These are phyloP conservation scores for Cladosporium sp. DNA, from an alignment of 2,329 filamentous ascomycete species.

Conservation along the genomic window DNA sequence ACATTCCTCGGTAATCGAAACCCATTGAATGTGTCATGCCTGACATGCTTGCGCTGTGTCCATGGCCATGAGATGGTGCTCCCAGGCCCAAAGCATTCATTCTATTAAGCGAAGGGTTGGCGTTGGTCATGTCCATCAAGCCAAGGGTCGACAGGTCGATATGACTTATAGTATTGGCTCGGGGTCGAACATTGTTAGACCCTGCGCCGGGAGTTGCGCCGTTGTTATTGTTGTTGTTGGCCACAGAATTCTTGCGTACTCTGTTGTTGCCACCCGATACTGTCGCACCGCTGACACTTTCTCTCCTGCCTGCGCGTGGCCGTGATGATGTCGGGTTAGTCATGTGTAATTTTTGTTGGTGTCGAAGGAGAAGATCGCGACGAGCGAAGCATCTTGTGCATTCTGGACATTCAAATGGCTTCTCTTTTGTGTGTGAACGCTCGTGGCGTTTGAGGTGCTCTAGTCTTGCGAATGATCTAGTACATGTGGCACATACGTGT, in stretches of 20 bases:
- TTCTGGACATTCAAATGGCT: slow-evolving; percentile 95
- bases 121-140: slow-evolving; percentile 24
- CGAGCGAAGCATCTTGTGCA: slow-evolving; percentile 93
- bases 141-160: slow-evolving; percentile 73
- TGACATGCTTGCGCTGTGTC: slow-evolving; percentile 9
- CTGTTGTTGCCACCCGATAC: slow-evolving; percentile 60
- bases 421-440: slow-evolving; percentile 97
- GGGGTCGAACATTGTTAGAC: slow-evolving; percentile 66
- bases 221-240: slow-evolving; percentile 50
- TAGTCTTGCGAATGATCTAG: slow-evolving; percentile 85
- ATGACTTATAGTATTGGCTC: slow-evolving; percentile 95
- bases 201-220: slow-evolving; percentile 29
- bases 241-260: slow-evolving; percentile 89
- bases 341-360: slow-evolving; percentile 98
- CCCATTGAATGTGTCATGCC: slow-evolving; percentile 32
- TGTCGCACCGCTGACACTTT: slow-evolving; percentile 74
- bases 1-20: slow-evolving; percentile 69
- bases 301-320: slow-evolving; percentile 74
- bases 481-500: slow-evolving; percentile 87
- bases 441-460: slow-evolving; percentile 98
- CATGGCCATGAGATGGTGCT: neutral
- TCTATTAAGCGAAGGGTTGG: slow-evolving; percentile 19
- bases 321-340: slow-evolving; percentile 81
- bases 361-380: slow-evolving; percentile 81
- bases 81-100: slow-evolving; percentile 24